Base-by-base conservation (phyloP, 148 eudicot species). In the Vaccinium vitisidaea region DNA sequence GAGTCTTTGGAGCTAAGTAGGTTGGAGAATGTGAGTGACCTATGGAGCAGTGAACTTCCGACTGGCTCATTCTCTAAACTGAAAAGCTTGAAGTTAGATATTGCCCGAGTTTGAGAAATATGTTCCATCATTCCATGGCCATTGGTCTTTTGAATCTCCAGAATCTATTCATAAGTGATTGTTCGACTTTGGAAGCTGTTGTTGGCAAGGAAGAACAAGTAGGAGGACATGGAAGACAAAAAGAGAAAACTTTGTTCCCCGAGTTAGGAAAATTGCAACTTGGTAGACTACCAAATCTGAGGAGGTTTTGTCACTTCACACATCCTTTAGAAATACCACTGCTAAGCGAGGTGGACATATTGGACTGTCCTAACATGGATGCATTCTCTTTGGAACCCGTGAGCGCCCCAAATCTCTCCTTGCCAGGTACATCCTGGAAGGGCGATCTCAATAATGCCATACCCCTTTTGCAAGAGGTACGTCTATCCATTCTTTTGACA, bases 331-430 rank as follows among this genome's bases (percentile, higher is more conserved):
- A 39, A 58, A 52, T 52, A 11, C 71, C 71, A 13, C 3, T 80
- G 36, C 48, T 81, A 5, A 6, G 48, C 1, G 2, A 12, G 0
- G 16, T 81, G n/a, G 4, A 10, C 4, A 27, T 53, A 13, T 0
- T 0, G 1, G 10, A 32, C 1, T 81, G 83, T 27, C 75, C 83
- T n/a, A 6, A 65, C n/a, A 8, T 81, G 55, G 65, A 81, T 54
- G 48, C 21, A 1, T 81, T 19, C 36, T 63, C 83, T 36, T 25
- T 25, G 39, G 83, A 50, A 32, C 39, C 6, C 67, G 58, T 36
- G 61, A 10, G 52, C 83, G 36, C 83, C n/a, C 71, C 71, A 80
- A 59, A 80, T 25, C 52, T 80, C 54, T 52, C 54, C 54, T 52
- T 52, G 1, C 12, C 0, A 52, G 2, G 2, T 36, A 36, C 39